phyloP scores from a whole-genome alignment of 495 filamentous ascomycete species.

The Oidiodendron maius region DNA sequence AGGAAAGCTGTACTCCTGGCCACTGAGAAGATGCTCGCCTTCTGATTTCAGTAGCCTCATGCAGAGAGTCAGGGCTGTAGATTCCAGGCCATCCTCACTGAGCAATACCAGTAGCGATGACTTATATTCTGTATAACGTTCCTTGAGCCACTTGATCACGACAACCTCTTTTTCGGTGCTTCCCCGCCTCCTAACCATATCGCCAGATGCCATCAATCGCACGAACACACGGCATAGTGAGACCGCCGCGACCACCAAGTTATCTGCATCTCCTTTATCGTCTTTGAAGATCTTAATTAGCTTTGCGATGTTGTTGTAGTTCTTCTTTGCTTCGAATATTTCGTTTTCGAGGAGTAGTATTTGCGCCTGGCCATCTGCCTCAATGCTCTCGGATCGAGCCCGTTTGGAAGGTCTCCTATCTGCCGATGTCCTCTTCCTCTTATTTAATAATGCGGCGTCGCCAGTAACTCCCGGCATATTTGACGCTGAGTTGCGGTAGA shows the following conservation, averaged over 20 bases:
- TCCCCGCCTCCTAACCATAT: slow-evolving; percentile 54
- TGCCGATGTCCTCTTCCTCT: slow-evolving; percentile 37
- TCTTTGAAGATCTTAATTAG: slow-evolving; percentile 55
- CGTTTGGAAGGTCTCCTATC: slow-evolving; percentile 31
- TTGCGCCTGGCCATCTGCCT: slow-evolving; percentile 45
- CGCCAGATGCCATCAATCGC: slow-evolving; percentile 71
- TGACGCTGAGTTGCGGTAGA: not conserved
- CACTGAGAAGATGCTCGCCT: slow-evolving; percentile 51
- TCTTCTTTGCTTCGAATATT: slow-evolving; percentile 73
- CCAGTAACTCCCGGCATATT: slow-evolving; percentile 18
- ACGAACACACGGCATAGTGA: slow-evolving; percentile 87
- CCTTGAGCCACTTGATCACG: slow-evolving; percentile 73
- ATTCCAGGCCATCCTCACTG: slow-evolving; percentile 40
- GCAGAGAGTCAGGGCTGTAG: slow-evolving; percentile 64
- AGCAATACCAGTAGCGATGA: slow-evolving; percentile 48
- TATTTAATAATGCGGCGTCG: slow-evolving; percentile 16
- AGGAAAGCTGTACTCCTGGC: slow-evolving; percentile 60
- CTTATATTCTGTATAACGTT: slow-evolving; percentile 65
- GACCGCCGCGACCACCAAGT: slow-evolving; percentile 57
- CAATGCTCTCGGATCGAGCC: slow-evolving; percentile 34
- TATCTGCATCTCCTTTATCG: slow-evolving; percentile 29
- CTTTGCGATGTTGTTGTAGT: slow-evolving; percentile 88
- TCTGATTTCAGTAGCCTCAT: slow-evolving; percentile 83
- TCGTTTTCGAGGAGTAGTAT: slow-evolving; percentile 69
- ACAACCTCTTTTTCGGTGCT: slow-evolving; percentile 66